These are phyloP conservation scores for Coleophoma crateriformis DNA, from an alignment of 2,329 filamentous ascomycete species.

Conservation along the genomic window DNA sequence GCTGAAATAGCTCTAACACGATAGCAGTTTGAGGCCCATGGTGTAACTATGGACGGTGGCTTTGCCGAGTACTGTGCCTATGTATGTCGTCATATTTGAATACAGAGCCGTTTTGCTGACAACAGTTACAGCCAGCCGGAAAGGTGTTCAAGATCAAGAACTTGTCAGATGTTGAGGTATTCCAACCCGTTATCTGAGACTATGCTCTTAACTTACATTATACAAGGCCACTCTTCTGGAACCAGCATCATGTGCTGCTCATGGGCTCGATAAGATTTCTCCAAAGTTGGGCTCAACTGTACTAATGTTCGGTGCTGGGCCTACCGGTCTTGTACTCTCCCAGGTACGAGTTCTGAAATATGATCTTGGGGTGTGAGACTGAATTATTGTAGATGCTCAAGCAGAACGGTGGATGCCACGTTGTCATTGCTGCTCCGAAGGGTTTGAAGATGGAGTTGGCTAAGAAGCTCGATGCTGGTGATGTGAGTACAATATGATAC, in stretches of 20 bases:
- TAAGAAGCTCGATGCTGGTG: conserved; percentile 47
- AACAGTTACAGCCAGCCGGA: conserved; percentile 28
- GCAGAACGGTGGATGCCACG: conserved; percentile 65
- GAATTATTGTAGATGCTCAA: conserved; percentile 37
- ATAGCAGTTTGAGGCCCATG: conserved; percentile 56
- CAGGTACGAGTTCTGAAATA: conserved; percentile 7
- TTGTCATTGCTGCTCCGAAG: conserved; percentile 62
- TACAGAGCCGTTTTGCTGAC: not conserved
- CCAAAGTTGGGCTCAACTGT: conserved; percentile 61
- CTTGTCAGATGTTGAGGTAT: conserved; percentile 53
- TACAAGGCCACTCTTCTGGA: conserved; percentile 57
- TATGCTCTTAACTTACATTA: not conserved
- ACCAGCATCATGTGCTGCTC: conserved; percentile 65
- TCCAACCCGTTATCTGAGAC: too few relatives aligned
- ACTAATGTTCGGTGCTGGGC: conserved; percentile 61
- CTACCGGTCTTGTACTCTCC: conserved; percentile 53
- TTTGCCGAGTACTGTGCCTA: conserved; percentile 66
- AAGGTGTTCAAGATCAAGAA: conserved; percentile 62
- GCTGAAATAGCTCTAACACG: conserved; percentile 9
- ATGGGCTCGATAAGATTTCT: conserved; percentile 63
- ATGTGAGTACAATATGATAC: conserved; percentile 23
- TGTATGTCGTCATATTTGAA: conserved; percentile 21
- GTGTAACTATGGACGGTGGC: conserved; percentile 47
- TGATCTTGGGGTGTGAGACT: conserved; percentile 10
- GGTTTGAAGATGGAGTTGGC: conserved; percentile 69